Conservation (phyloP, 495 filamentous ascomycete species). For the Aspergillus conjunctus region DNA sequence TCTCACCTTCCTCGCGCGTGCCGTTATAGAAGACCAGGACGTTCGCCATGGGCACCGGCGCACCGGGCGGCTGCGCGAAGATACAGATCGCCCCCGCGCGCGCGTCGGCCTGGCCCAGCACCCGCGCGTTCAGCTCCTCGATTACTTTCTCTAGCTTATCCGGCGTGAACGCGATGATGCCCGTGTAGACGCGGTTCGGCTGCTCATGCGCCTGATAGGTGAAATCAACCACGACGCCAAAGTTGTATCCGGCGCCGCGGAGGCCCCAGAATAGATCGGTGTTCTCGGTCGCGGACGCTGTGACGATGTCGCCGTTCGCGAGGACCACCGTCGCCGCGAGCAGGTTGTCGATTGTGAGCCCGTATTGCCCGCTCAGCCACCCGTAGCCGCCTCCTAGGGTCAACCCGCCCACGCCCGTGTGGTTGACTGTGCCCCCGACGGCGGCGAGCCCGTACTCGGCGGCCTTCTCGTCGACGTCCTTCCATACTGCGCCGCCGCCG, state of each 20-base stretch:
- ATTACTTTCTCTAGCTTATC: slow-evolving; percentile 39
- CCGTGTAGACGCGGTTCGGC: slow-evolving; percentile 42
- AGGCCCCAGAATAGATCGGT: slow-evolving; percentile 48
- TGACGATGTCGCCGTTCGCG: slow-evolving; percentile 43
- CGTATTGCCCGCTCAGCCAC: slow-evolving; percentile 45
- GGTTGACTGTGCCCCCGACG: slow-evolving; percentile 56
- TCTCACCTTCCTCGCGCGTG: slow-evolving; percentile 39
- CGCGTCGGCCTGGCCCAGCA: slow-evolving; percentile 27
- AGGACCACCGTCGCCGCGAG: slow-evolving; percentile 46
- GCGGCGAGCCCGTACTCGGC: slow-evolving; percentile 42
- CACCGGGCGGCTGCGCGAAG: slow-evolving; percentile 39
- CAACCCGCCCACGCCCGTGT: slow-evolving; percentile 57
- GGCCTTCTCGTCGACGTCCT: slow-evolving; percentile 8
- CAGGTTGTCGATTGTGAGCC: slow-evolving; percentile 52
- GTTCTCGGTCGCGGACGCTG: slow-evolving; percentile 34
- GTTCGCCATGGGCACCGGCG: slow-evolving; percentile 40
- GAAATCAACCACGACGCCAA: slow-evolving; percentile 45
- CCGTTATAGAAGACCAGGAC: slow-evolving; percentile 56
- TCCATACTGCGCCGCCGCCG: slow-evolving; percentile 10
- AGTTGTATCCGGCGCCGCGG: slow-evolving; percentile 41
- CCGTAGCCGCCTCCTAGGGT: slow-evolving; percentile 58
- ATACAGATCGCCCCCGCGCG: slow-evolving; percentile 43
- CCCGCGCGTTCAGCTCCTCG: slow-evolving; percentile 37
- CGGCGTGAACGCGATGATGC: slow-evolving; percentile 41
- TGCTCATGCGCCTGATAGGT: slow-evolving; percentile 40